Base-by-base conservation (phyloP, 139 green algal genomes). In the Chlorokybus atmophyticus region DNA sequence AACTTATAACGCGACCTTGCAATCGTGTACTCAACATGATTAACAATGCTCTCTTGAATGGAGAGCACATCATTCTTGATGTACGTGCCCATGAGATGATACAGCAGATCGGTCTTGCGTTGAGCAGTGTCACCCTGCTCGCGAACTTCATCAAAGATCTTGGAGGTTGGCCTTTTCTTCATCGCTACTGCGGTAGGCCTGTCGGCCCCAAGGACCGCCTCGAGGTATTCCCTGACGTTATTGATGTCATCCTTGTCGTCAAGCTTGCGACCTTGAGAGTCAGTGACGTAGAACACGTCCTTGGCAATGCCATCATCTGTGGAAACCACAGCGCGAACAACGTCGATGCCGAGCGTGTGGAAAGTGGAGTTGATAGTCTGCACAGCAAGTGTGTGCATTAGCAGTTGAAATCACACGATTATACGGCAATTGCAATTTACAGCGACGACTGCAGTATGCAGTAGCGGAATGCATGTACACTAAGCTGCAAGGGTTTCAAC, bases 1-100 rank as follows among this genome's bases (percentile, higher is more conserved):
- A 97, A 96, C 52, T 85, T 85, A 76, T 91, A 91, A 31, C 89
- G 79, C 10, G 59, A 84, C 52, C 92, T 76, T 4, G 91, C 91
- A 52, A 98, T 72, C 4, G 91, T 98, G 83, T 96, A 98, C 74
- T 98, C 91, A 10, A 96, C 87, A 62, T 98, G 91, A 68, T 91
- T 87, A 19, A 95, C 81, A 57, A 99, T 97, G 56, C 71, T 83
- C 78, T 97, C 71, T 69, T 97, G 82, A 52, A 99, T 90, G 59
- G 62, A 81, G 29, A 94, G 79, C 40, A 97, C 88, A 63, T 96
- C 88, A 52, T 93, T 93, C 52, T 84, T 85, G 29, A 83, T 85
- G 70, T 97, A 98, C 0, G 82, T 88, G 75, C 96, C 90, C 82
- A 94, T 87, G 17, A 94, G 72, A n/a, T 66, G 78, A 59, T 86